Conservation (phyloP, 2,329 filamentous ascomycete species). For the Chalara sp. region DNA sequence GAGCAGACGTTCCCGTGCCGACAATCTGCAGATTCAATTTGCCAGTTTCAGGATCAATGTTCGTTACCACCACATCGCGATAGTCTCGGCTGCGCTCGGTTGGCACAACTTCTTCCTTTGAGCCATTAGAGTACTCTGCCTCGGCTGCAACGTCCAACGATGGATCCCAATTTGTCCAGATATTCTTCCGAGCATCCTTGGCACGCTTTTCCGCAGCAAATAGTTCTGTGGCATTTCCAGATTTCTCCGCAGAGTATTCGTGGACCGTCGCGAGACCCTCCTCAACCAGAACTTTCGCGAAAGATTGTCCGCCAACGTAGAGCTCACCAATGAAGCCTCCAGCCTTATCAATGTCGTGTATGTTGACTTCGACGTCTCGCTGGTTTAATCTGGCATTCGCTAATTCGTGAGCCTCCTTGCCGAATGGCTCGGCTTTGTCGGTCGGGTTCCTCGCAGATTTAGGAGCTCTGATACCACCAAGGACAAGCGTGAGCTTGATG, state of each 20-base stretch:
- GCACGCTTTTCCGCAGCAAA: conserved; percentile 82
- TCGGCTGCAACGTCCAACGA: conserved; percentile 66
- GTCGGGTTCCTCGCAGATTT: conserved; percentile 71
- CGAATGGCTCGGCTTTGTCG: conserved; percentile 86
- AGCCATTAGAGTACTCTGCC: conserved; percentile 42
- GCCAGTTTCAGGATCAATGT: conserved; percentile 69
- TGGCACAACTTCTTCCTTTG: conserved; percentile 44
- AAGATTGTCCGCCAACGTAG: conserved; percentile 91
- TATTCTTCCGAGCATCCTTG: conserved; percentile 78
- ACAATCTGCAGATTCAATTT: conserved; percentile 89
- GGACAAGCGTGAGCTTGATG: conserved; percentile 88
- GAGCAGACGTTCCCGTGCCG: conserved; percentile 74
- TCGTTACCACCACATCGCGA: conserved; percentile 86
- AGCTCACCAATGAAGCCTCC: conserved; percentile 95
- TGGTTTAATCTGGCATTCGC: conserved; percentile 85
- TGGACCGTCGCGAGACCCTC: conserved; percentile 92
- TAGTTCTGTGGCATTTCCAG: conserved; percentile 80
- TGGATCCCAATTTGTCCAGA: conserved; percentile 95
- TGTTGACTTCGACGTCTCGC: conserved; percentile 91
- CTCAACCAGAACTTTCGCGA: conserved; percentile 87
- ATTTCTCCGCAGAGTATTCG: conserved; percentile 91
- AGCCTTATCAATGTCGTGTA: conserved; percentile 91
- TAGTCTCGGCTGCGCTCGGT: conserved; percentile 73
- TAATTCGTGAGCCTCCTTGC: conserved; percentile 88
- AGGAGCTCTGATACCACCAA: conserved; percentile 87